Conservation (phyloP, 768 basidiomycete genomes). For the Russula lepida region DNA sequence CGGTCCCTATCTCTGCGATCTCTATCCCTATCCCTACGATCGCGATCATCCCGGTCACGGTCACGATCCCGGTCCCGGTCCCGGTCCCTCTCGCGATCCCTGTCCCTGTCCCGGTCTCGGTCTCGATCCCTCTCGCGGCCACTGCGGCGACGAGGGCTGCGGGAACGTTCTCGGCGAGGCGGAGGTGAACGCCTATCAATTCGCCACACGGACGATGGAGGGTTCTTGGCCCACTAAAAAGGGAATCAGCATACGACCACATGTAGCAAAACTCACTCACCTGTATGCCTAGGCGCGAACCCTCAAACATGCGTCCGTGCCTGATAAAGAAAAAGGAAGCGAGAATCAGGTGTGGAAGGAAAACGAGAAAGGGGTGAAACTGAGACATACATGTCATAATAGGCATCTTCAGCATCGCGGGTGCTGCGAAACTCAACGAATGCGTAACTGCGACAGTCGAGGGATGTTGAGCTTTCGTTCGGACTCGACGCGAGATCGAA, state of each 20-base stretch:
- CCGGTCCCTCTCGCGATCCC: slow-evolving; percentile 28
- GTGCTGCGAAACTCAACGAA: slow-evolving; percentile 78
- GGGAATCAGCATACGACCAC: neutral
- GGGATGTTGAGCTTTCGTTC: slow-evolving; percentile 51
- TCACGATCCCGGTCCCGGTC: slow-evolving; percentile 29
- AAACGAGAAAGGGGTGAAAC: neutral
- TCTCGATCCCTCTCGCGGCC: slow-evolving; percentile 22
- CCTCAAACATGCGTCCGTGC: slow-evolving; percentile 73
- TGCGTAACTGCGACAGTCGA: slow-evolving; percentile 59
- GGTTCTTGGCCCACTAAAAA: slow-evolving; percentile 69
- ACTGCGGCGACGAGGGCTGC: slow-evolving; percentile 43
- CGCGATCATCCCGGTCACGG: slow-evolving; percentile 22
- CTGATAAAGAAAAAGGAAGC: slow-evolving; percentile 30
- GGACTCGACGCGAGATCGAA: slow-evolving; percentile 24
- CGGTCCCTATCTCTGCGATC: slow-evolving; percentile 31
- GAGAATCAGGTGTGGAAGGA: neutral
- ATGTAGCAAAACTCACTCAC: slow-evolving; percentile 28
- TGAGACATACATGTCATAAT: slow-evolving; percentile 61
- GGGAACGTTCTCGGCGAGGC: slow-evolving; percentile 26
- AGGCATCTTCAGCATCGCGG: slow-evolving; percentile 76
- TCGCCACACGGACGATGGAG: slow-evolving; percentile 78
- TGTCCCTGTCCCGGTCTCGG: slow-evolving; percentile 7
- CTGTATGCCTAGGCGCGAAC: slow-evolving; percentile 67
- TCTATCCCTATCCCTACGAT: slow-evolving; percentile 21
- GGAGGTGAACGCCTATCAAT: slow-evolving; percentile 51